Evolutionary conservation across 2,329 filamentous ascomycete species (phyloP), one percentile per base, ranked within the genome.

Genomic region (Fusarium sp.): DNA sequence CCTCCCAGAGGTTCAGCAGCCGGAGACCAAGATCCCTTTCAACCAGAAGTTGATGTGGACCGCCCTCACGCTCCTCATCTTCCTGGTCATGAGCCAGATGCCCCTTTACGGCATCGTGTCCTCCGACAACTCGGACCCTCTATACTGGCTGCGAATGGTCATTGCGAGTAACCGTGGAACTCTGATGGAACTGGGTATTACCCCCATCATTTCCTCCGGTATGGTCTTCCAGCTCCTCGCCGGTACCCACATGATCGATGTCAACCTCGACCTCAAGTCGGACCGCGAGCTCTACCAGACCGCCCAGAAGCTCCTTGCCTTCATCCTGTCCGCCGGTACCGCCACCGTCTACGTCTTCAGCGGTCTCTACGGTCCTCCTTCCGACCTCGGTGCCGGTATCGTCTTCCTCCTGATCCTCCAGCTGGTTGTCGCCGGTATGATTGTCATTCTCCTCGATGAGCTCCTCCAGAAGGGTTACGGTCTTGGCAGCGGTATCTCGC

Each of bases 51-150:
- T 96, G 88, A 96, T 96, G 94, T 96, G 94, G 94, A 96, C 94
- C 76, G 94, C 93, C 83, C 91, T 96, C 84, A 98, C 96, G 76
- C 91, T 99, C 79, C 89, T 99, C 84, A 97, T 98, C 87, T 99
- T 99, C 91, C 88, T 99, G 90, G 95, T 99, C 86, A 99, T 99
- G 96, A 98, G 95, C 88, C 96, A 98, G 88, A 98, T 99, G 96
- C 95, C 96, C 75, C 88, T 96, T 73, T 99, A 99, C 87, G 96
- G 96, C 86, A 99, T 99, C 85, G 97, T 99, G 82, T 99, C 96
- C 65, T 99, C 96, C 81, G 94, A 96, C 86, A 98, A 95, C 80
- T 98, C 96, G 71, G 97, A 99, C 87, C 97, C 96, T 79, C 90
- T 99, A 81, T 99, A 99, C 91, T 99, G 96, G 96, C 90, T 99